Evolutionary conservation across 225 moss, liverwort and hornwort genomes (phyloP).

Genomic region (Thuidium tamariscinum): DNA sequence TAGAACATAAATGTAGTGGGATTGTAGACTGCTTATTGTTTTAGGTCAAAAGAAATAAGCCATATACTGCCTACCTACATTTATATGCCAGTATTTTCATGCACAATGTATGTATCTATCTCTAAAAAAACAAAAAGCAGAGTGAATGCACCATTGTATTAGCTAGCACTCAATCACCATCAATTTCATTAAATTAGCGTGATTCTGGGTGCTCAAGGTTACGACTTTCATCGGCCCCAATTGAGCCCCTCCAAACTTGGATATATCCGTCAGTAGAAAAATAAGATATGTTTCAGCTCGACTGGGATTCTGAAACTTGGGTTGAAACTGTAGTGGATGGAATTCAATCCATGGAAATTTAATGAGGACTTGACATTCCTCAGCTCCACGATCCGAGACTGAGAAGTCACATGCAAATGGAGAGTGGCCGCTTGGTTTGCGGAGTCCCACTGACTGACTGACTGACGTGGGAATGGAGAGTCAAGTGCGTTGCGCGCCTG

Average conservation of each 20-base stretch:
- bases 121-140: too few species aligned
- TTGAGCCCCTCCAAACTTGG: neutral
- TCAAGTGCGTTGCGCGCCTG: neutral
- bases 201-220: too few species aligned
- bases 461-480: neutral
- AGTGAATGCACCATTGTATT: neutral
- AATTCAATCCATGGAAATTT: too few species aligned
- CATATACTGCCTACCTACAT: too few species aligned
- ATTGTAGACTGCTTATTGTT: too few species aligned
- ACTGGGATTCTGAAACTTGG: too few species aligned
- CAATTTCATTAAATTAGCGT: neutral
- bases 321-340: too few species aligned
- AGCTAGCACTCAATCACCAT: neutral
- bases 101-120: too few species aligned
- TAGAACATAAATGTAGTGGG: too few species aligned
- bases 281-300: neutral
- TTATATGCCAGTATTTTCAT: neutral
- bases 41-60: too few species aligned
- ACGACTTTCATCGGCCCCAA: accelerated
- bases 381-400: too few species aligned
- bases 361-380: too few species aligned
- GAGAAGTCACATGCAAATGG: neutral
- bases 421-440: neutral
- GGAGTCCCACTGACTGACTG: neutral
- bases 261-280: neutral